These are phyloP conservation scores for Aspergillus incahuasiensis DNA, from an alignment of 495 filamentous ascomycete species.

Conservation along the genomic window DNA sequence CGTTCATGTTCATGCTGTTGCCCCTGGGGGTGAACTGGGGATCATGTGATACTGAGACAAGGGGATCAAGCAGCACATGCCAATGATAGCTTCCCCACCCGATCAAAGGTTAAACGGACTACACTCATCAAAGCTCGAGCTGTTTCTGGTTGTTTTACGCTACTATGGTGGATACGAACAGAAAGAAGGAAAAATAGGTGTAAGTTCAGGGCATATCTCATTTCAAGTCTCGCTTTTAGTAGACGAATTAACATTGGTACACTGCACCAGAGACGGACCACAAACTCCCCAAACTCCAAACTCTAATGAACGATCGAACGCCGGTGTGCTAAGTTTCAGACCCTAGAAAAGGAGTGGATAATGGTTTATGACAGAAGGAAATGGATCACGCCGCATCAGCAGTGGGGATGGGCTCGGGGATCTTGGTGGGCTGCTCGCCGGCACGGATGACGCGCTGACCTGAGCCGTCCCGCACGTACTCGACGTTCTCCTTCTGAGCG, in stretches of 20 bases:
- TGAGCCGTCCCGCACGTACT: slow-evolving; percentile 71
- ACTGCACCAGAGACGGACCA: neutral
- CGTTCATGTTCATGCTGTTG: no score
- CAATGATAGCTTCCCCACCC: no score
- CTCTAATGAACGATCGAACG: slow-evolving; percentile 12
- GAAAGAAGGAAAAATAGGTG: neutral
- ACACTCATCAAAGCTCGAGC: no score
- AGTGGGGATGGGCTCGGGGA: slow-evolving; percentile 48
- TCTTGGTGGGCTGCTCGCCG: slow-evolving; percentile 84
- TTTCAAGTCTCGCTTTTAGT: slow-evolving; percentile 11
- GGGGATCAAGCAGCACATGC: no score
- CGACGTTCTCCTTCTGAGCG: slow-evolving; percentile 73
- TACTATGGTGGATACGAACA: no score
- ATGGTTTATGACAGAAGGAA: slow-evolving; percentile 9
- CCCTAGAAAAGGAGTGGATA: neutral
- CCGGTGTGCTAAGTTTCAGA: slow-evolving; percentile 18
- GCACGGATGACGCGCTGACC: slow-evolving; percentile 86
- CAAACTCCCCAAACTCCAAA: slow-evolving; percentile 6
- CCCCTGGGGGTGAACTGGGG: no score
- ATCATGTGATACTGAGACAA: no score
- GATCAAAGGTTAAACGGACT: no score
- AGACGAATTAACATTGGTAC: neutral
- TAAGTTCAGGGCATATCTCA: slow-evolving; percentile 8
- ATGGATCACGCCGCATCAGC: slow-evolving; percentile 41
- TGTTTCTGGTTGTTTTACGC: no score